phyloP scores from a whole-genome alignment of 129 eudicot genomes.

The Lactuca sativa region DNA sequence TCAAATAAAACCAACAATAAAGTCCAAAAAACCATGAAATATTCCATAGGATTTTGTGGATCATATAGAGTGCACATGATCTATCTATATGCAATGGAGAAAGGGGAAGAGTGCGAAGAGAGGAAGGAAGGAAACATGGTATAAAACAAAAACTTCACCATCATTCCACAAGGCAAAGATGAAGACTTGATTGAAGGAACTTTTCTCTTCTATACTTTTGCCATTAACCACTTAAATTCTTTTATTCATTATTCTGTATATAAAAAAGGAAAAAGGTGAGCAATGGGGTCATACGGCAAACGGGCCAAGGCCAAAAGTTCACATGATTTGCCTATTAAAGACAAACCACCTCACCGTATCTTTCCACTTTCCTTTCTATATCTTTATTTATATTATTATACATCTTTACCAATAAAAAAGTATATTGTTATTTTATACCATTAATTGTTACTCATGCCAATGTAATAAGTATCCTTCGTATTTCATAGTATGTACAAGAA shows the following conservation, averaged over 20 bases:
- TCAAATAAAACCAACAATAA: slow-evolving; percentile 16
- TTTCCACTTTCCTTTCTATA: slow-evolving; percentile 12
- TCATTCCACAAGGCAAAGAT: slow-evolving; percentile 35
- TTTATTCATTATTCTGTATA: slow-evolving; percentile 20
- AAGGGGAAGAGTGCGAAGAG: slow-evolving; percentile 20
- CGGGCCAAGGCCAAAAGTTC: slow-evolving; percentile 25
- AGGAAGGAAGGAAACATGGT: slow-evolving; percentile 48
- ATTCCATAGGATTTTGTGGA: slow-evolving; percentile 24
- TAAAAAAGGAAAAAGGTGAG: not conserved
- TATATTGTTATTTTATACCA: not conserved
- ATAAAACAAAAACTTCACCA: slow-evolving; percentile 52
- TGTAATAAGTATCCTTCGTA: not conserved
- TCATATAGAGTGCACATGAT: slow-evolving; percentile 24
- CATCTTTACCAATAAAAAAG: not conserved
- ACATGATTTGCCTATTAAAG: slow-evolving; percentile 39
- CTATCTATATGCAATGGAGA: slow-evolving; percentile 13
- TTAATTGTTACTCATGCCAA: not conserved
- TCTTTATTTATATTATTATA: not conserved
- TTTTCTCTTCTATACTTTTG: slow-evolving; percentile 33
- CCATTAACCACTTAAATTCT: slow-evolving; percentile 30
- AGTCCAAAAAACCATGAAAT: slow-evolving; percentile 15
- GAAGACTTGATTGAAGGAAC: slow-evolving; percentile 27
- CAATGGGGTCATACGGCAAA: slow-evolving; percentile 34
- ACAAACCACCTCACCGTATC: slow-evolving; percentile 28
- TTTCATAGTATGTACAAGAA: slow-evolving; percentile 1